Base-by-base conservation (phyloP, 495 filamentous ascomycete genomes). In the Penicillium soppii region DNA sequence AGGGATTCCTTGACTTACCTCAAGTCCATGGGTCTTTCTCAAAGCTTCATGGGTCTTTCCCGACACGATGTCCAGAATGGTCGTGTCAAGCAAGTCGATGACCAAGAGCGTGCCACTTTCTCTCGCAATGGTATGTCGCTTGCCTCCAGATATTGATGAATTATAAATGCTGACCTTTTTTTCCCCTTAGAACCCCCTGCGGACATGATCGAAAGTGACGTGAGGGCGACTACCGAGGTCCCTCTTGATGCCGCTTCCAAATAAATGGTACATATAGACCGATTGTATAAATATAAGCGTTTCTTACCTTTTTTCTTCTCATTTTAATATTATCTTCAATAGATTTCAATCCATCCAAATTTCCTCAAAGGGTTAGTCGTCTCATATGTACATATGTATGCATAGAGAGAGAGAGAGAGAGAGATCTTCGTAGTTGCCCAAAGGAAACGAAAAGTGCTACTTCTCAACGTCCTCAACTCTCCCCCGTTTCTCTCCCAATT, bases 1-100 rank as follows among this genome's bases (percentile, higher is more conserved):
- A 88, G 75, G 57, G 88, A 97, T 17, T 84, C 81, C 26, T 79
- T 96, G 23, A 55, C 69, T 9, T 96, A 87, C 69, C 77, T 96
- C 45, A 82, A 84, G 33, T 88, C 84, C 7, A 96, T 96, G 91
- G 91, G 91, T 43, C 77, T 96, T 49, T 86, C 91, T 20, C 82
- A 87, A 70, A 82, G 79, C 19, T 86, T 92, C 73, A 73, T 91
- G 39, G 71, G 70, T 6, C 76, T 87, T 22, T 88, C 85, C 12
- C 77, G 91, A 46, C 78, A 82, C 51, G 86, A 95, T 46, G 88
- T 96, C 30, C 87, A 94, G 73, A 80, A 74, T 53, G 90, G 90
- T 19, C 85, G 83, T 70, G 72, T 88, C n/a, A 80, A 79, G 56
- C 82, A 82, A 44, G 76, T 86, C 56, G 84, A 86, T 54, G 84